Base-by-base conservation (phyloP, 805 yeast species). In the Wickerhamomyces bovis region DNA sequence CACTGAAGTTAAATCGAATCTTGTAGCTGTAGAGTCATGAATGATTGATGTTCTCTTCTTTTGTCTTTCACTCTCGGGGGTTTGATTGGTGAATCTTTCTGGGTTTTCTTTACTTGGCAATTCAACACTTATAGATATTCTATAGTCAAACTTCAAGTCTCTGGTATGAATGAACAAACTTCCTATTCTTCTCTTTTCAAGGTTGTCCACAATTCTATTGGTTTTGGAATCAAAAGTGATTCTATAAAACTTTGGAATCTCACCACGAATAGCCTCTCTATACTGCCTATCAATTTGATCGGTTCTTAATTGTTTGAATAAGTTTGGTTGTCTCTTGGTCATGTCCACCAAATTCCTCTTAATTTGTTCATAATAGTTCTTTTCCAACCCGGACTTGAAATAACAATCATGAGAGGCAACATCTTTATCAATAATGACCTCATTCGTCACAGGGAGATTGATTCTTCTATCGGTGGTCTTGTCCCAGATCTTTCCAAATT, bases 91-190 rank as follows among this genome's bases (percentile, higher is more conserved):
- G 64, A 77, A 58, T 70, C 74, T 66, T 76, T 61, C 83, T 55
- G 68, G 81, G 64, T 61, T 78, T 65, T 67, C 80, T 30, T 77
- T 74, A 21, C 78, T 76, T 0, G 96, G 96, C 49, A 82, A 62
- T 77, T 89, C 97, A 25, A 85, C 65, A 35, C 88, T 79, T 52
- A 90, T 67, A 6, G 95, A 81, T 33, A 89, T 68, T 55, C 95
- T 75, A 54, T 83, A 71, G 65, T 89, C 97, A 60, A 81, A 83
- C 64, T 81, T 72, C 28, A 85, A 78, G 52, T 85, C 83, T 4
- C 97, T 97, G 45, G 84, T 76, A 57, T 78, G 81, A 19, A 89
- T 71, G 56, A 78, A 75, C 46, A 90, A 64, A 60, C 85, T 89
- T 2, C 88, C 77, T n/a, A 89, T 67, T 45, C 92, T 73, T 54